These are phyloP conservation scores for Rhodamnia argentea DNA, from an alignment of 345 rosid species.

Conservation along the genomic window DNA sequence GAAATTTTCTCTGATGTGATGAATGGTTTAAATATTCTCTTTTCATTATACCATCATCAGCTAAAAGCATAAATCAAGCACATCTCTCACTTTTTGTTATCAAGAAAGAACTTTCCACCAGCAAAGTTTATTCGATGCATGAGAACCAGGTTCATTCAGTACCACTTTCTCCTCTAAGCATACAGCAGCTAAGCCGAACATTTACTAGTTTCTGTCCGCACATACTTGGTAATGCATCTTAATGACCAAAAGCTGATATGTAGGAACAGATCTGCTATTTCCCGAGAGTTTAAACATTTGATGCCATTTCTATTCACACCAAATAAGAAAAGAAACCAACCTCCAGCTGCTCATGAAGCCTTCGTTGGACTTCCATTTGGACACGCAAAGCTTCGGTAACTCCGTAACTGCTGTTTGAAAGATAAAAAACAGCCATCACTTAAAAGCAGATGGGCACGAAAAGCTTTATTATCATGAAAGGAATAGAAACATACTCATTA, in stretches of 20 bases:
- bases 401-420: constrained; percentile 55
- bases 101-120: background rate
- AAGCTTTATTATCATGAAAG: background rate
- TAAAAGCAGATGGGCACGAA: background rate
- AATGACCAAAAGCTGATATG: background rate
- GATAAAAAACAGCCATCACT: background rate
- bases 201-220: background rate
- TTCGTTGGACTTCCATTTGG: constrained; percentile 96
- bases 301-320: background rate
- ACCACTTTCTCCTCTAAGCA: background rate
- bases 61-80: background rate
- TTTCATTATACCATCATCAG: background rate
- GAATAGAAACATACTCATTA: constrained; percentile 50
- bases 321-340: constrained; percentile 24
- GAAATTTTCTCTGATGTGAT: background rate
- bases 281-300: background rate
- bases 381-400: constrained; percentile 91
- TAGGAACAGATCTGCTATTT: background rate
- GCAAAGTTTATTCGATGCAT: background rate
- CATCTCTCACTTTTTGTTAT: background rate
- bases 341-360: constrained; percentile 94
- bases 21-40: background rate
- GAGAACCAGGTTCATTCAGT: background rate
- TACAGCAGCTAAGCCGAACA: background rate
- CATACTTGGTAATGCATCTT: background rate